phyloP scores from a whole-genome alignment of 192 early-diverging fungal species.

The Coemansia sp. region DNA sequence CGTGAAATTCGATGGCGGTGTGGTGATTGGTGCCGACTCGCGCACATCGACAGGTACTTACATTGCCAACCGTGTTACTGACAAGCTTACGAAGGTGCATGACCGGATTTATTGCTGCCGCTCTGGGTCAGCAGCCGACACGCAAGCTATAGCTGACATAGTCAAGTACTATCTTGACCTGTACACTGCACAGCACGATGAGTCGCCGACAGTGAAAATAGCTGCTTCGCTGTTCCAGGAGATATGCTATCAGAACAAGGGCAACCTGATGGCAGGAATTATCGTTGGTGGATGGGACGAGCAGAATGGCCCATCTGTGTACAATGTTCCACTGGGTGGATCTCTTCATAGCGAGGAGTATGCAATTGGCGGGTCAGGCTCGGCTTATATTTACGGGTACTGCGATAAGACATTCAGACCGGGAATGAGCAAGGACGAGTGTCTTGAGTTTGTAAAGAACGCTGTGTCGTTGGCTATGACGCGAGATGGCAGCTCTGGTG shows the following conservation, averaged over 20 bases:
- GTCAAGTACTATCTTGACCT: slow-evolving; percentile 94
- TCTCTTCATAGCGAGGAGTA: slow-evolving; percentile 89
- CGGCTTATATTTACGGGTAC: slow-evolving; percentile 97
- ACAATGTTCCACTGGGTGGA: slow-evolving; percentile 88
- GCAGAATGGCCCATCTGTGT: slow-evolving; percentile 83
- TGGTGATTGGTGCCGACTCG: slow-evolving; percentile 96
- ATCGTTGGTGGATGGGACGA: slow-evolving; percentile 99
- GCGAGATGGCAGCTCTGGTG: slow-evolving; percentile 96
- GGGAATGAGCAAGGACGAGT: slow-evolving; percentile 83
- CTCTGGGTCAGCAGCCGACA: slow-evolving; percentile 97
- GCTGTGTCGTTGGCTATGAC: slow-evolving; percentile 91
- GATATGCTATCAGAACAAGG: slow-evolving; percentile 92
- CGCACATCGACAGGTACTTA: slow-evolving; percentile 94
- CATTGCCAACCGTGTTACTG: slow-evolving; percentile 96
- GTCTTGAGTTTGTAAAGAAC: slow-evolving; percentile 91
- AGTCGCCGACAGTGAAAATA: slow-evolving; percentile 78
- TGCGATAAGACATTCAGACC: slow-evolving; percentile 85
- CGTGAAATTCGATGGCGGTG: slow-evolving; percentile 83
- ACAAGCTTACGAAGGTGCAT: slow-evolving; percentile 95
- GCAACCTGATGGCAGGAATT: slow-evolving; percentile 83
- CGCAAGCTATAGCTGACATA: slow-evolving; percentile 97
- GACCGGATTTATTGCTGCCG: slow-evolving; percentile 97
- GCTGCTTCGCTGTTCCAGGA: slow-evolving; percentile 93
- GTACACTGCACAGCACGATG: slow-evolving; percentile 84
- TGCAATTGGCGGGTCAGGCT: slow-evolving; percentile 93